Percentiles rank a stretch among this genome's conserved stretches.
phyloP scores from a whole-genome alignment of 2,329 filamentous ascomycete genomes.

The Chrysosporium keratinophilum region DNA sequence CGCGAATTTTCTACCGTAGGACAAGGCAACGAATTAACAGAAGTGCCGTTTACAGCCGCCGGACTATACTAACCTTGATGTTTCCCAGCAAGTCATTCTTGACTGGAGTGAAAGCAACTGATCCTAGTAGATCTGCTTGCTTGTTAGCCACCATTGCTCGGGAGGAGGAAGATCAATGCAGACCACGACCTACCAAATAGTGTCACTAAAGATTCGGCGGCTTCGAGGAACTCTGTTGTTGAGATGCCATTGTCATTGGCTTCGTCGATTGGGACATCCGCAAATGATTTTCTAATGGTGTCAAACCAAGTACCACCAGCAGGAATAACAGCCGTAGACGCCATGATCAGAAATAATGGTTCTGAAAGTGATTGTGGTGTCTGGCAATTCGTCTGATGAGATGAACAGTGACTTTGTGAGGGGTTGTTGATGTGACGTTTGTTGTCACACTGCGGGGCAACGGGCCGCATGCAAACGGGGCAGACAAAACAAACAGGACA shows the following conservation, averaged over 20 bases:
- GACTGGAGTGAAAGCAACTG: conserved; percentile 74
- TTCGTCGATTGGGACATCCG: conserved; percentile 65
- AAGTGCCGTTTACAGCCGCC: background rate
- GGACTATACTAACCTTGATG: conserved; percentile 55
- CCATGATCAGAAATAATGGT: conserved; percentile 34
- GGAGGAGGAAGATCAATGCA: background rate
- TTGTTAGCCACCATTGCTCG: background rate
- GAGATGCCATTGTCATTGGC: conserved; percentile 65
- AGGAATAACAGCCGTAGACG: conserved; percentile 43
- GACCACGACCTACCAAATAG: conserved; percentile 59
- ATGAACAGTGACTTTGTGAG: background rate
- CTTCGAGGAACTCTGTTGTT: conserved; percentile 83
- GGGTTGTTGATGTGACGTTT: background rate
- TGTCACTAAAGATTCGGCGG: conserved; percentile 72
- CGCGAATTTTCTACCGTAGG: conserved; percentile 65
- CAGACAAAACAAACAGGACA: conserved; percentile 18
- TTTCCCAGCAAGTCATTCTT: conserved; percentile 88
- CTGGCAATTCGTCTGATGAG: no score
- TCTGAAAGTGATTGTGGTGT: no score
- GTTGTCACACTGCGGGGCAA: background rate
- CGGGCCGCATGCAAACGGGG: conserved; percentile 18
- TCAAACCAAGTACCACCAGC: conserved; percentile 72
- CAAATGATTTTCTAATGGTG: conserved; percentile 72
- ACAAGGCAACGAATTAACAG: background rate
- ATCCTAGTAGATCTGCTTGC: conserved; percentile 48